phyloP scores from a whole-genome alignment of 257 asterid species.

The Fraxinus quadrangulata region DNA sequence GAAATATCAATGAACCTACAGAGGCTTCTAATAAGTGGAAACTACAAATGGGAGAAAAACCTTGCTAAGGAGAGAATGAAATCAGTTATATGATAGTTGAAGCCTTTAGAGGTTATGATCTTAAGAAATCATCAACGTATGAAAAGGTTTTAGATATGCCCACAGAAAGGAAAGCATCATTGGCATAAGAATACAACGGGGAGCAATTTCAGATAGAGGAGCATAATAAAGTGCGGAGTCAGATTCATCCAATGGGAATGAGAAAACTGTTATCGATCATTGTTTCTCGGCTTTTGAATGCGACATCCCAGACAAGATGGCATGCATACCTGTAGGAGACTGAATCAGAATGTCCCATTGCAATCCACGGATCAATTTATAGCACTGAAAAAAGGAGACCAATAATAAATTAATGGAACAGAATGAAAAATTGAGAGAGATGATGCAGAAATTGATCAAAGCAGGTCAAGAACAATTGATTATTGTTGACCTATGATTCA shows the following conservation, averaged over 20 bases:
- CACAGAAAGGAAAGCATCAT: background rate
- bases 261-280: background rate
- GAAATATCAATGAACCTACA: background rate
- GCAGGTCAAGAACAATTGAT: constrained; percentile 56
- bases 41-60: background rate
- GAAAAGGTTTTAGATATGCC: background rate
- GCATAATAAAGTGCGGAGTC: background rate
- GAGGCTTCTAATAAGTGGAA: constrained; percentile 14
- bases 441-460: constrained; percentile 58
- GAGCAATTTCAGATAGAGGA: constrained; percentile 10
- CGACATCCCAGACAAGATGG: background rate
- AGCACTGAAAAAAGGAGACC: constrained; percentile 25
- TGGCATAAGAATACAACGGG: background rate
- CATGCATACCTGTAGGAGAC: background rate
- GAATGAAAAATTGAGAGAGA: constrained; percentile 56
- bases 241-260: constrained; percentile 1
- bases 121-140: background rate
- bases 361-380: constrained; percentile 16
- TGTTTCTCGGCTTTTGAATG: too few relatives aligned
- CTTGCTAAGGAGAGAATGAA: constrained; percentile 1
- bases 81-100: background rate
- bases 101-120: background rate
- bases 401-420: constrained; percentile 53
- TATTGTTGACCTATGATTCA: too few relatives aligned
- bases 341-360: constrained; percentile 22